phyloP scores from a whole-genome alignment of 2,329 filamentous ascomycete species.

The Metarhizium brunneum region DNA sequence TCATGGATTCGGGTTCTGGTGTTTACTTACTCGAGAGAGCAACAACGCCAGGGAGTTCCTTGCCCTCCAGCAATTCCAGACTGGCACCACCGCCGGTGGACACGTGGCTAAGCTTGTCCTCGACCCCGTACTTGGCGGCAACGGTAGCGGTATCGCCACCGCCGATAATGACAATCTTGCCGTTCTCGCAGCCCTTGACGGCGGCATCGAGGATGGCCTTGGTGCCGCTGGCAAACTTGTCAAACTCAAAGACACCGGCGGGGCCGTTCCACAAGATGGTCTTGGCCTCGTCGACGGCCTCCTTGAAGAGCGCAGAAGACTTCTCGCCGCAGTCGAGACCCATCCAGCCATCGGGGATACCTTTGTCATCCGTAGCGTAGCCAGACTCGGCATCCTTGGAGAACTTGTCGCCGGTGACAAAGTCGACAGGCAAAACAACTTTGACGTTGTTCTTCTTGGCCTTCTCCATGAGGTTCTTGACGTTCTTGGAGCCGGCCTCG shows the following conservation, averaged over 20 bases:
- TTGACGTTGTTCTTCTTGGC: conserved; percentile 94
- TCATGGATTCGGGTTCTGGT: neutral
- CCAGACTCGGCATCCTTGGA: conserved; percentile 72
- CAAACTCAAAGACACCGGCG: conserved; percentile 94
- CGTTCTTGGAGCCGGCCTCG: conserved; percentile 86
- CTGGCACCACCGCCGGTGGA: conserved; percentile 94
- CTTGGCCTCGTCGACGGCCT: conserved; percentile 77
- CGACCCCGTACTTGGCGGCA: conserved; percentile 90
- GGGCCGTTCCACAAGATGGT: conserved; percentile 99
- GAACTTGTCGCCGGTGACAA: conserved; percentile 95
- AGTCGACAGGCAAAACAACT: conserved; percentile 89
- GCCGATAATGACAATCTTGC: conserved; percentile 94
- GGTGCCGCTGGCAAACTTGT: conserved; percentile 86
- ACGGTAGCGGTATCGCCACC: conserved; percentile 98
- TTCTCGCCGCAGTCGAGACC: conserved; percentile 90
- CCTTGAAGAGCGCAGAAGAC: conserved; percentile 80
- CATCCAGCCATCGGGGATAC: conserved; percentile 97
- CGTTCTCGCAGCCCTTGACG: conserved; percentile 63
- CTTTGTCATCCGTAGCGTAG: conserved; percentile 73
- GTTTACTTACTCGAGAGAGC: conserved; percentile 73
- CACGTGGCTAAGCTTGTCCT: conserved; percentile 96
- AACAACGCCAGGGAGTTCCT: conserved; percentile 87
- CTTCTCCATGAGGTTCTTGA: conserved; percentile 81
- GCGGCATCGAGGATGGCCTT: conserved; percentile 86
- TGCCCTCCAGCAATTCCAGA: conserved; percentile 94